Percentiles rank a stretch among this genome's conserved stretches.
Conservation (phyloP, 148 eudicot genomes). For the Selenicereus undatus region DNA sequence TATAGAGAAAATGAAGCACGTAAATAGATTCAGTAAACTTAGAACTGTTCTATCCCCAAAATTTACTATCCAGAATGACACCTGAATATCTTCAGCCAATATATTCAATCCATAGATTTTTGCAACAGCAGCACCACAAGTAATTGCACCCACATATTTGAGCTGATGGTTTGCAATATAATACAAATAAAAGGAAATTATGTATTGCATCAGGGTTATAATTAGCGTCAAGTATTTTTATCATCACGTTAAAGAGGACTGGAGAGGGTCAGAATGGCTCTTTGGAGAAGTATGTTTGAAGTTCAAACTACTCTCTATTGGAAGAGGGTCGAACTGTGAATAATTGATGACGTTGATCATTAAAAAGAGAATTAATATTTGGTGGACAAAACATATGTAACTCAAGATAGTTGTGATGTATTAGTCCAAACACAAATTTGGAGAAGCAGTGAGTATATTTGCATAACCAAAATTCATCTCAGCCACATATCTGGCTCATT, state of each 20-base stretch:
- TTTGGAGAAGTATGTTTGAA: neutral
- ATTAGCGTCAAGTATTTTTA: neutral
- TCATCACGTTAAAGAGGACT: neutral
- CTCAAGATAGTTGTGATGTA: neutral
- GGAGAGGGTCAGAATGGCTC: too few relatives aligned
- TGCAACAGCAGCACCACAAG: constrained; percentile 75
- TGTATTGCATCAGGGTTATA: neutral
- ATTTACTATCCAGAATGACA: constrained; percentile 17
- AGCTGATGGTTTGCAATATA: constrained; percentile 57
- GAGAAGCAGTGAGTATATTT: neutral
- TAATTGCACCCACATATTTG: constrained; percentile 79
- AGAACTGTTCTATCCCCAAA: neutral
- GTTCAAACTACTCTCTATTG: neutral
- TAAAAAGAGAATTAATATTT: neutral
- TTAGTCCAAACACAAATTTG: neutral
- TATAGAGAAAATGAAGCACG: constrained; percentile 26
- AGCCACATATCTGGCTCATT: too few relatives aligned
- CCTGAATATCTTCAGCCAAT: constrained; percentile 89
- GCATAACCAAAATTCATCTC: too few relatives aligned
- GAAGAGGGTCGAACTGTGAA: neutral
- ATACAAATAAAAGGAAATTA: constrained; percentile 32
- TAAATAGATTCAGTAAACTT: constrained; percentile 5
- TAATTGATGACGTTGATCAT: neutral
- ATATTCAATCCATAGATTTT: constrained; percentile 65
- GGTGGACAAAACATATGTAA: neutral